Evolutionary conservation across 192 early-diverging fungal species (phyloP), one percentile per base, ranked within the genome.

Genomic region (Coemansia sp.): DNA sequence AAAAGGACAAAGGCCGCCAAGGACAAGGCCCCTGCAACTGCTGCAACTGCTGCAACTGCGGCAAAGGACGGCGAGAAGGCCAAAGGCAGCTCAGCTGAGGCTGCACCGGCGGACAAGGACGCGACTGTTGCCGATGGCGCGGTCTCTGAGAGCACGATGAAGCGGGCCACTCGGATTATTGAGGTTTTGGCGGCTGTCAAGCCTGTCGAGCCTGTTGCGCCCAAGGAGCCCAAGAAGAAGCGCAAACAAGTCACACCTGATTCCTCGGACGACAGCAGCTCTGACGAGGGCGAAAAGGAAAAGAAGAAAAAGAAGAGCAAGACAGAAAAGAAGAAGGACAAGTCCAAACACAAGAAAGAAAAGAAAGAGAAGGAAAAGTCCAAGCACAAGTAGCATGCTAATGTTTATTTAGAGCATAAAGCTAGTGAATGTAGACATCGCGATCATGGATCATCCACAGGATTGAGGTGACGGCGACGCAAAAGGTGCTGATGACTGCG

Each of bases 401-500:
- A n/a, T n/a, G n/a, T n/a, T n/a, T n/a, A n/a, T n/a, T n/a, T n/a
- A n/a, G n/a, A n/a, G n/a, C n/a, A n/a, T n/a, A n/a, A 55, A 18
- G 11, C 44, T 72, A 71, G 14, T 63, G 36, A 19, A 78, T 54
- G 42, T 78, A 78, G 7, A 72, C 6, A 40, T 70, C 67, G 56
- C 75, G 75, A 24, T 72, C 75, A 58, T 63, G 68, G 39, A 68
- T 69, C 75, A 78, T 78, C 75, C 75, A 78, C 58, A 72, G 15
- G 36, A 72, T 72, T 17, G 63, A 65, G 53, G 77, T 86, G 81
- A 85, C 63, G 22, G 89, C 84, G 24, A 91, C 87, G 60, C 79
- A 62, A 35, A 89, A 80, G 18, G 89, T 88, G 32, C 85, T 83
- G 63, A 90, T 42, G 56, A 83, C 87, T 1, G 86, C 86, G 11